A percentile compares a stretch with the other conserved stretches of the same genome.
phyloP scores from a whole-genome alignment of 2,329 filamentous ascomycete species.

The Epichloe brachyelytri region DNA sequence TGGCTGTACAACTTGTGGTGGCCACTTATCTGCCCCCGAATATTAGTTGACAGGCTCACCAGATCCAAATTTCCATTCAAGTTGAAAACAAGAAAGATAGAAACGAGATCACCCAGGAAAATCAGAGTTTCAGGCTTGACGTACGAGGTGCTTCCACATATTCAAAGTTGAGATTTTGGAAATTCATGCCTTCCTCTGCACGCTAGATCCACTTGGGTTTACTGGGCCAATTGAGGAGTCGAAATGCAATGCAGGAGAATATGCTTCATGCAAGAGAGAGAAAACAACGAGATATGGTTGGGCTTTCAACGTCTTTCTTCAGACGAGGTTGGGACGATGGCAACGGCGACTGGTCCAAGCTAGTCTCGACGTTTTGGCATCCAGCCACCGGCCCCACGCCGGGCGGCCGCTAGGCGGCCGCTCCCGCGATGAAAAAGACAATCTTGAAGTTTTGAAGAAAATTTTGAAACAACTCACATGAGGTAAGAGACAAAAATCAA shows the following conservation, averaged over 20 bases:
- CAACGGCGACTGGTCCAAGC: constrained; percentile 1
- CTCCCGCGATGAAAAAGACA: background rate
- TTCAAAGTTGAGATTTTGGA: constrained; percentile 23
- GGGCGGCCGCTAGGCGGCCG: constrained; percentile 1
- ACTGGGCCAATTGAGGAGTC: constrained; percentile 21
- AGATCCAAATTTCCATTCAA: background rate
- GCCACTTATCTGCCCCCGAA: constrained; percentile 5
- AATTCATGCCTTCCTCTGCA: constrained; percentile 22
- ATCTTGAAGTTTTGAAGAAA: background rate
- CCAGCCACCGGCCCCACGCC: constrained; percentile 8
- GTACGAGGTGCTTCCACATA: constrained; percentile 25
- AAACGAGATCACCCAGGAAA: background rate
- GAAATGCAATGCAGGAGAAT: constrained; percentile 18
- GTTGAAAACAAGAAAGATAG: background rate
- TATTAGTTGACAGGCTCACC: constrained; percentile 4
- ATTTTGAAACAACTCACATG: background rate
- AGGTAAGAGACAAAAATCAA: background rate
- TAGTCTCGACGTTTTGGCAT: background rate
- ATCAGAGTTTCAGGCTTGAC: constrained; percentile 10
- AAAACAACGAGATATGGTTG: constrained; percentile 17
- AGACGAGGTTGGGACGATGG: constrained; percentile 15
- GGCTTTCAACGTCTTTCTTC: constrained; percentile 12
- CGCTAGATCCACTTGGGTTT: constrained; percentile 19
- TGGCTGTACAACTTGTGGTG: background rate
- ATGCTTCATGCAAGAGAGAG: constrained; percentile 17